Evolutionary conservation across 257 asterid species (phyloP), one percentile per base, ranked within the genome.

Genomic region (Cynanchum wilfordii): DNA sequence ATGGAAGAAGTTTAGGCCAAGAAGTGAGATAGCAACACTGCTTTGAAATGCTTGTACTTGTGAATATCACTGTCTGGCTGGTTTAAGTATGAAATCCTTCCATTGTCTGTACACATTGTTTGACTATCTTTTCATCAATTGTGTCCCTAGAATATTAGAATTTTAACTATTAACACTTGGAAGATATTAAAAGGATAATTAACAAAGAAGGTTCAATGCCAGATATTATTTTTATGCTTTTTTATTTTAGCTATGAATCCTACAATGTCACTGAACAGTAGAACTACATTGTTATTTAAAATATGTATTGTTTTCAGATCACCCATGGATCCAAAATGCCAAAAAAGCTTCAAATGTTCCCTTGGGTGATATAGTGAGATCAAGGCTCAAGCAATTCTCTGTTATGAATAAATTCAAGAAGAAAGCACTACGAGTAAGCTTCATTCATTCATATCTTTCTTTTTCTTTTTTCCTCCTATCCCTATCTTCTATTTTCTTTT

Each of bases 311-410:
- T 76, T 63, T 63, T 52, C 81, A 92, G 98, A 92, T 70, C 98
- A 92, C 73, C 95, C 95, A 38, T 92, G 98, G 98, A 81, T 92
- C 69, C 98, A 90, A 77, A 86, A 92, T 86, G 85, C 90, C 0
- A 89, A 92, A 68, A 92, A 87, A 80, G 98, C 97, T 75, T 73
- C 98, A 70, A 92, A 92, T 85, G 97, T 87, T 71, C 95, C 96
- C 2, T 76, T 93, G 84, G 95, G 98, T 69, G 98, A 93, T 84
- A 85, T 93, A 69, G 98, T 93, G 66, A 80, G 92, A 86, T 78
- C 95, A 80, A 83, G 98, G 73, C 88, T 93, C 68, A 93, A 85
- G 83, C 98, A 93, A 72, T 93, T 93, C 74, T 93, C 98, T 4
- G 78, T 83, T 45, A 93, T 93, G 98, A 90, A 93, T 79, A 86